Conservation (phyloP, 257 asterid species). For the Solanum bukasovii region DNA sequence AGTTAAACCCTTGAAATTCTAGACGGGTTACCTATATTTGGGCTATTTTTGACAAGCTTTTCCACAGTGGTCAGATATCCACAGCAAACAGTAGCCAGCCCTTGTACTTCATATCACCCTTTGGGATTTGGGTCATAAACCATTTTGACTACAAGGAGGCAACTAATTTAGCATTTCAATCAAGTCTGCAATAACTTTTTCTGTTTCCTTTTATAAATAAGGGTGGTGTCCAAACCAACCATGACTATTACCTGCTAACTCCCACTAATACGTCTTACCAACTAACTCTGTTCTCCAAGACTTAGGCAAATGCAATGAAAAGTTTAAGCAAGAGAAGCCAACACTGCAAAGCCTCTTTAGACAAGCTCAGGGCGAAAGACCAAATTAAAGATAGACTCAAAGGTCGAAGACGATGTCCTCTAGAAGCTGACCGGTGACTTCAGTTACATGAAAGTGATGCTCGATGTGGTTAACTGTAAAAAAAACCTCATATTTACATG, state of each 20-base stretch:
- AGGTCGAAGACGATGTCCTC: neutral
- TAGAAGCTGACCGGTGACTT: neutral
- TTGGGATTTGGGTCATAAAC: neutral
- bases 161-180: neutral
- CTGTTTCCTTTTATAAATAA: neutral
- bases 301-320: neutral
- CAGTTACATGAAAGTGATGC: neutral
- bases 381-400: neutral
- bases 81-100: neutral
- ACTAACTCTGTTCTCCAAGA: neutral
- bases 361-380: neutral
- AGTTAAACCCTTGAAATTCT: too few relatives aligned
- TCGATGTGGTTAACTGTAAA: neutral
- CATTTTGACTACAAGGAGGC: neutral
- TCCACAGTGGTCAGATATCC: too few relatives aligned
- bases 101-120: neutral
- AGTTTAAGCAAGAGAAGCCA: neutral
- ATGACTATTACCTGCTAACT: neutral
- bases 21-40: too few relatives aligned
- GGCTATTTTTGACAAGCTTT: too few relatives aligned
- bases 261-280: neutral
- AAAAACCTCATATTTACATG: neutral
- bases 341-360: neutral
- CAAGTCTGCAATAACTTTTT: neutral
- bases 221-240: neutral